A percentile compares a stretch with the other conserved stretches of the same genome.
phyloP scores from a whole-genome alignment of 108 stramenopile genomes.

The Cylindrotheca fusiformis region DNA sequence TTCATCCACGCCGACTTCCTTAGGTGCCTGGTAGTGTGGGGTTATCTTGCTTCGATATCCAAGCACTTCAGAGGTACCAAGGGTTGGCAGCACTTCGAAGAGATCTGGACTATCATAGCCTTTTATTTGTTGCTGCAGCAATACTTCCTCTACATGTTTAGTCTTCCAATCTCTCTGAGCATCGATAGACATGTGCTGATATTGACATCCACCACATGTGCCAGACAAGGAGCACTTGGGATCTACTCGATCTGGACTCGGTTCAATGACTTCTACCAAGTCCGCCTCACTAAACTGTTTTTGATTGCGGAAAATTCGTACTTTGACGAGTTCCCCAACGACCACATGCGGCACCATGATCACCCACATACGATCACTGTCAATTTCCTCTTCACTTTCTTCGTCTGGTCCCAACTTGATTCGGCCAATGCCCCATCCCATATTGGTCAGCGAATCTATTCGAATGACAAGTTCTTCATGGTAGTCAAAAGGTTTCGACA shows the following conservation, averaged over 20 bases:
- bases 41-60: conserved; percentile 94
- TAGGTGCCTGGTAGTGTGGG: conserved; percentile 93
- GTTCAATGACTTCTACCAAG: conserved; percentile 71
- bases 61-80: conserved; percentile 89
- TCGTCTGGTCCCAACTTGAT: background rate
- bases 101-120: conserved; percentile 12
- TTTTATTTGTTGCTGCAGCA: conserved; percentile 36
- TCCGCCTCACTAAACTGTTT: conserved; percentile 88
- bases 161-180: conserved; percentile 92
- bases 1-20: conserved; percentile 31
- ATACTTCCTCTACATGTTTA: conserved; percentile 80
- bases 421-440: conserved; percentile 28
- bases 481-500: background rate
- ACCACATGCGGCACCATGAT: conserved; percentile 90
- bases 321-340: conserved; percentile 81
- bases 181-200: conserved; percentile 90
- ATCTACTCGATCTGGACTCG: conserved; percentile 73
- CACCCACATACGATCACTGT: conserved; percentile 63
- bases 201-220: conserved; percentile 96
- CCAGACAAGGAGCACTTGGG: conserved; percentile 82
- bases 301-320: conserved; percentile 86
- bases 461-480: background rate
- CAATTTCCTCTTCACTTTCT: conserved; percentile 1
- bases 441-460: conserved; percentile 14
- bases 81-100: conserved; percentile 31